phyloP scores from a whole-genome alignment of 768 basidiomycete genomes.

The Hericium erinaceus region DNA sequence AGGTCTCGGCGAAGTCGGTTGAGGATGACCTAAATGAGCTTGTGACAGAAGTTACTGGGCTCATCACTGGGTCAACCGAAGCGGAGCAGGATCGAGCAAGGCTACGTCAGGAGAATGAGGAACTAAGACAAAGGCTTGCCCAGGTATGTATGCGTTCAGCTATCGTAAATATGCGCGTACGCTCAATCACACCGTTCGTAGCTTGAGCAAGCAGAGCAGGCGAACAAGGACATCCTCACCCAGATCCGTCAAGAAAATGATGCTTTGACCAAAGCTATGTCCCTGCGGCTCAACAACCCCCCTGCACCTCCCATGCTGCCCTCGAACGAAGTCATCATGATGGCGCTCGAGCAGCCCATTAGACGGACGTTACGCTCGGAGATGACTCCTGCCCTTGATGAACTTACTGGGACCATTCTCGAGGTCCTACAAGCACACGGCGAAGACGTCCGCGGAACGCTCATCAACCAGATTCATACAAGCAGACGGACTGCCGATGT shows the following conservation, averaged over 20 bases:
- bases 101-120: constrained; percentile 14
- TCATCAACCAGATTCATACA: neutral
- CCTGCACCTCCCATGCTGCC: neutral
- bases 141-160: constrained; percentile 13
- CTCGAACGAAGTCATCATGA: neutral
- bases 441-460: constrained; percentile 2
- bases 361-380: neutral
- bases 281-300: neutral
- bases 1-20: constrained; percentile 3
- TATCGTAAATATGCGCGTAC: neutral
- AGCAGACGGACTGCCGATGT: neutral
- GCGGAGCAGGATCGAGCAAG: constrained; percentile 3
- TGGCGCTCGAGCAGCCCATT: constrained; percentile 2
- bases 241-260: neutral
- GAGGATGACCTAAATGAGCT: constrained; percentile 10
- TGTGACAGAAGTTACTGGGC: constrained; percentile 7
- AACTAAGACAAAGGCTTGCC: constrained; percentile 8
- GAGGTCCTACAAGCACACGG: neutral
- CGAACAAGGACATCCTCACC: constrained; percentile 1
- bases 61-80: constrained; percentile 2
- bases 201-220: constrained; percentile 6
- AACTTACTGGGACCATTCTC: neutral
- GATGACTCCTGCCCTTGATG: neutral
- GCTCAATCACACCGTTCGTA: neutral
- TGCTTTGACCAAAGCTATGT: neutral